Conservation (phyloP, 805 yeast species). For the Kazachstania viticola region DNA sequence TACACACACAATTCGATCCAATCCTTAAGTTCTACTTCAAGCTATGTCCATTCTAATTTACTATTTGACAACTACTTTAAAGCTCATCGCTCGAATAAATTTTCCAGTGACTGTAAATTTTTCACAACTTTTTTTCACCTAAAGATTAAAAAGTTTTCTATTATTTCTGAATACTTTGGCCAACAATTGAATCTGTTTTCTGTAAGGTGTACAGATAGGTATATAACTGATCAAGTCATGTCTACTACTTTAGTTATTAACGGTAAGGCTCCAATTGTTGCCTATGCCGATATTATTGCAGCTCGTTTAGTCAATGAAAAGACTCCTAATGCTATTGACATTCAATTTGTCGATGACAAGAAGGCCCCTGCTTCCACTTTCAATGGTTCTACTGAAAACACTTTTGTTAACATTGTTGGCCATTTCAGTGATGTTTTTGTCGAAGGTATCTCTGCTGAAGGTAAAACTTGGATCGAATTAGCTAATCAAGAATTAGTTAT, state of each 20-base stretch:
- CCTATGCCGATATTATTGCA: constrained; percentile 69
- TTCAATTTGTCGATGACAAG: constrained; percentile 66
- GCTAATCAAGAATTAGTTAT: constrained; percentile 58
- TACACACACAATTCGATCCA: neutral
- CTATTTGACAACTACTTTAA: too few species aligned
- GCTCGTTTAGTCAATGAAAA: constrained; percentile 57
- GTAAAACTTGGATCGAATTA: constrained; percentile 55
- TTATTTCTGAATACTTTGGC: too few species aligned
- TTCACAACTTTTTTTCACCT: too few species aligned
- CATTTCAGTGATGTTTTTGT: constrained; percentile 37
- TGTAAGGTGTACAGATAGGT: too few species aligned
- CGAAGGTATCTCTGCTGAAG: constrained; percentile 12
- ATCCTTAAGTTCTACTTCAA: too few species aligned
- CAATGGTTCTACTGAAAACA: constrained; percentile 35
- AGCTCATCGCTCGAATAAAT: too few species aligned
- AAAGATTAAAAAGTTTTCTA: too few species aligned
- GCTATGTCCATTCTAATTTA: too few species aligned
- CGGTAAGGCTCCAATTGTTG: constrained; percentile 75
- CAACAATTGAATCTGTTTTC: too few species aligned
- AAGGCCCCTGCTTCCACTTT: constrained; percentile 40
- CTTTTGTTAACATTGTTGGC: constrained; percentile 39
- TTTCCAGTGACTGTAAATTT: too few species aligned
- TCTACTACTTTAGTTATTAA: constrained; percentile 50
- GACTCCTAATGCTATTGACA: constrained; percentile 39
- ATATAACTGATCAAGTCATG: too few species aligned